Base-by-base conservation (phyloP, 306 rosid genomes). In the Coriaria nepalensis region DNA sequence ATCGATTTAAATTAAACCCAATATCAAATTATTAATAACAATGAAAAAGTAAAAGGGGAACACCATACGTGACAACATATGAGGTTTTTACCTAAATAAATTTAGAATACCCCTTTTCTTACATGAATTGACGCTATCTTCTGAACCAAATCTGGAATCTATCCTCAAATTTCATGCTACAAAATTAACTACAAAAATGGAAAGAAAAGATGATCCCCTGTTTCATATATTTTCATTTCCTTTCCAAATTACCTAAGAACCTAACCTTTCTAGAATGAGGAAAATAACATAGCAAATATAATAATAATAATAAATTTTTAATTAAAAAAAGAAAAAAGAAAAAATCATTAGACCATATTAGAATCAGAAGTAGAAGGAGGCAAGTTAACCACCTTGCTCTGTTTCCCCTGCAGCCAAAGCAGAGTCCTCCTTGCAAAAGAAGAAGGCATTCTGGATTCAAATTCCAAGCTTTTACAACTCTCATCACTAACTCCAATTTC, bases 341-440 rank as follows among this genome's bases (percentile, higher is more conserved):
- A 13, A 9, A 41, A 46, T 20, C 29, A 20, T 20, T 20, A 20
- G 55, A 39, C 74, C 68, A 80, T 11, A 69, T 53, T 20, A 20
- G 29, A 20, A 58, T 55, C 74, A 55, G 95, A 79, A 72, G 57
- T 56, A 33, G 62, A 67, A 34, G 78, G 70, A 10, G 92, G 49
- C 4, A 54, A 85, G 49, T 90, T 84, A 62, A 82, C 79, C 65
- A 85, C 94, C 82, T 85, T 92, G 57, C 76, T 85, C 70, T 79
- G 94, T 72, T 63, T 82, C 54, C 96, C 96, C 35, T 76, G 69
- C 1, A 92, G 87, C 98, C 96, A 92, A 63, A 79, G 77, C 62
- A 92, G 72, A 51, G 96, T 85, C 65, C 70, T 82, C 53, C 90
- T 79, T 4, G 98, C 93, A 42, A 92, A 92, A 34, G 96, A 92